These are phyloP conservation scores for Huntiella bhutanensis DNA, from an alignment of 2,329 filamentous ascomycete genomes.

Conservation along the genomic window DNA sequence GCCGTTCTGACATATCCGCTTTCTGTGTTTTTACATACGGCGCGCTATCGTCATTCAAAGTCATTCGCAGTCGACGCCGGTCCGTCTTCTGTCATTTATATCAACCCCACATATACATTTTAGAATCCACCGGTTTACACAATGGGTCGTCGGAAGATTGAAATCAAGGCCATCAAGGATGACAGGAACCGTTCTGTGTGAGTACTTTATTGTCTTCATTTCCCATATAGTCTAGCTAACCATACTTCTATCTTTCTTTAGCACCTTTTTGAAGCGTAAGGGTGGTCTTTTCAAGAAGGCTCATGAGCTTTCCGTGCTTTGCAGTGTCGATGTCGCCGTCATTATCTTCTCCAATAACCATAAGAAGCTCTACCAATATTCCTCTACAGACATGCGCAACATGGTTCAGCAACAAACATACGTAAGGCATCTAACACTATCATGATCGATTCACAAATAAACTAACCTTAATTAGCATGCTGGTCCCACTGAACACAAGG, in stretches of 20 bases:
- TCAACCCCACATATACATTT: constrained; percentile 2
- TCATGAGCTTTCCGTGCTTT: constrained; percentile 92
- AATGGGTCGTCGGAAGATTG: constrained; percentile 98
- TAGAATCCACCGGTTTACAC: constrained; percentile 15
- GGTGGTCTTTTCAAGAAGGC: constrained; percentile 99
- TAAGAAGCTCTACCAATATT: constrained; percentile 98
- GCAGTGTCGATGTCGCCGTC: constrained; percentile 94
- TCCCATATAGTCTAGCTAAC: not conserved
- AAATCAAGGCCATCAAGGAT: constrained; percentile 99
- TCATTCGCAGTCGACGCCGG: not conserved
- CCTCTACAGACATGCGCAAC: constrained; percentile 80
- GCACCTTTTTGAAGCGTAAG: constrained; percentile 96
- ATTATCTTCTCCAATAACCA: constrained; percentile 91
- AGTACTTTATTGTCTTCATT: constrained; percentile 20
- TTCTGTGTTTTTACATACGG: too few relatives aligned
- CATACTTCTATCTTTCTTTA: constrained; percentile 20
- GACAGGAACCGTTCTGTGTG: constrained; percentile 96
- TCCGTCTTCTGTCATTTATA: constrained; percentile 8
- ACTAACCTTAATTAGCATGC: constrained; percentile 46
- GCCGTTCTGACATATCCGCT: too few relatives aligned
- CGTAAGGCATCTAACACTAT: constrained; percentile 35
- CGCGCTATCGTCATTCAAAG: too few relatives aligned
- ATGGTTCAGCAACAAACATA: constrained; percentile 79
- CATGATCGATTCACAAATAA: constrained; percentile 11
- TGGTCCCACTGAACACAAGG: constrained; percentile 87